These are phyloP conservation scores for Phoma sp. DNA, from an alignment of 2,329 filamentous ascomycete species.

Conservation along the genomic window DNA sequence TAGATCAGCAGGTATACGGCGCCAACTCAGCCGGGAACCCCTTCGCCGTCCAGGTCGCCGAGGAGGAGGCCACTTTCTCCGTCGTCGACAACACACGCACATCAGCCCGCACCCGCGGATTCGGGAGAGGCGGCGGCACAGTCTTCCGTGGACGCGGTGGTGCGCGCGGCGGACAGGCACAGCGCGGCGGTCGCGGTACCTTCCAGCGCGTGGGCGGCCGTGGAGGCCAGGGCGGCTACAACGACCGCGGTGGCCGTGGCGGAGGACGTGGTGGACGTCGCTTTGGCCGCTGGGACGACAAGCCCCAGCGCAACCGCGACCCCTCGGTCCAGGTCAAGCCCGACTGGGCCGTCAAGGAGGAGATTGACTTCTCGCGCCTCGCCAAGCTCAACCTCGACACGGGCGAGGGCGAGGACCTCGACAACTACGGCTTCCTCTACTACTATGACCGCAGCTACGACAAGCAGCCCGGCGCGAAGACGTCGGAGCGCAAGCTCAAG, in stretches of 20 bases:
- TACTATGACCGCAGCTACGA: slow-evolving; percentile 97
- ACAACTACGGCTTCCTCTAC: slow-evolving; percentile 96
- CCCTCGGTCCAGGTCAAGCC: slow-evolving; percentile 95
- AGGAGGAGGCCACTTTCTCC: slow-evolving; percentile 97
- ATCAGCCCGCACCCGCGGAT: slow-evolving; percentile 79
- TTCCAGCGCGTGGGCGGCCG: slow-evolving; percentile 76
- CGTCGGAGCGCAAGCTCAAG: slow-evolving; percentile 83
- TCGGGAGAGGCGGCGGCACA: slow-evolving; percentile 83
- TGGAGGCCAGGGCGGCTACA: slow-evolving; percentile 71
- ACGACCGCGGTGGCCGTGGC: slow-evolving; percentile 70
- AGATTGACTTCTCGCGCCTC: slow-evolving; percentile 97
- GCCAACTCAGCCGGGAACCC: slow-evolving; percentile 76
- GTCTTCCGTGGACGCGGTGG: slow-evolving; percentile 82
- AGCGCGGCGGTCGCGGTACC: slow-evolving; percentile 72
- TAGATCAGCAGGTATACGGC: slow-evolving; percentile 97
- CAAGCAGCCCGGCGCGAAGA: slow-evolving; percentile 85
- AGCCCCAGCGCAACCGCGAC: slow-evolving; percentile 94
- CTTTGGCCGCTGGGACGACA: slow-evolving; percentile 99
- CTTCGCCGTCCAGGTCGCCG: slow-evolving; percentile 90
- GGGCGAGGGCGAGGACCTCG: slow-evolving; percentile 92
- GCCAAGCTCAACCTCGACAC: slow-evolving; percentile 95
- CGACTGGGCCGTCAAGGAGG: slow-evolving; percentile 94
- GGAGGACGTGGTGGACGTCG: slow-evolving; percentile 79
- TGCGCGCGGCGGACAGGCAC: slow-evolving; percentile 77
- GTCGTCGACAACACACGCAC: slow-evolving; percentile 95